A percentile compares a stretch with the other conserved stretches of the same genome.
These are phyloP conservation scores for Scutellaria barbata DNA, from an alignment of 257 asterid species.

Conservation along the genomic window DNA sequence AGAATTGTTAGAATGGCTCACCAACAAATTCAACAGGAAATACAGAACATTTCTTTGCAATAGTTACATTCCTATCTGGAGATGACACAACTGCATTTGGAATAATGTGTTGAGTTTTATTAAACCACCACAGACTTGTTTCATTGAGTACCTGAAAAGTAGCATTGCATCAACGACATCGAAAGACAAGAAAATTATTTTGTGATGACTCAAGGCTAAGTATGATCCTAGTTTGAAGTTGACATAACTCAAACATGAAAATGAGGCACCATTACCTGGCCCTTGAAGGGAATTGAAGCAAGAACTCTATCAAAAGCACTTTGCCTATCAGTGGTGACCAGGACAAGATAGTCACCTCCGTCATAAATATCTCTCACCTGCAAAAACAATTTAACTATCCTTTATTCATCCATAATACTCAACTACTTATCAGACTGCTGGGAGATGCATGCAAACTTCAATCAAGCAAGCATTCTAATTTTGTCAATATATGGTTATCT, in stretches of 20 bases:
- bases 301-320: conserved; percentile 96
- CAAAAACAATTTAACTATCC: conserved; percentile 34
- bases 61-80: conserved; percentile 89
- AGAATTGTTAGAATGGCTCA: conserved; percentile 43
- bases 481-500: neutral
- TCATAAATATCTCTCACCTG: conserved; percentile 96
- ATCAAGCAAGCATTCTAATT: too few species aligned
- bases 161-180: conserved; percentile 9
- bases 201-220: conserved; percentile 23
- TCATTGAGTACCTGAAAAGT: conserved; percentile 81
- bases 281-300: conserved; percentile 96
- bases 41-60: conserved; percentile 93
- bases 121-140: conserved; percentile 95
- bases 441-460: conserved; percentile 5
- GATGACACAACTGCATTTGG: conserved; percentile 81
- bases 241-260: conserved; percentile 15
- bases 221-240: neutral
- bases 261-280: conserved; percentile 59
- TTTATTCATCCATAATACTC: neutral
- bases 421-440: conserved; percentile 1
- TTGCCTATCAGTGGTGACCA: conserved; percentile 93
- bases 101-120: conserved; percentile 75
- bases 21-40: conserved; percentile 98
- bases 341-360: conserved; percentile 77
- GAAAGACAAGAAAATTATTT: conserved; percentile 2